A percentile compares a stretch with the other conserved stretches of the same genome.
These are phyloP conservation scores for Martiniozyma asiatica DNA, from an alignment of 1,139 yeast species.

Conservation along the genomic window DNA sequence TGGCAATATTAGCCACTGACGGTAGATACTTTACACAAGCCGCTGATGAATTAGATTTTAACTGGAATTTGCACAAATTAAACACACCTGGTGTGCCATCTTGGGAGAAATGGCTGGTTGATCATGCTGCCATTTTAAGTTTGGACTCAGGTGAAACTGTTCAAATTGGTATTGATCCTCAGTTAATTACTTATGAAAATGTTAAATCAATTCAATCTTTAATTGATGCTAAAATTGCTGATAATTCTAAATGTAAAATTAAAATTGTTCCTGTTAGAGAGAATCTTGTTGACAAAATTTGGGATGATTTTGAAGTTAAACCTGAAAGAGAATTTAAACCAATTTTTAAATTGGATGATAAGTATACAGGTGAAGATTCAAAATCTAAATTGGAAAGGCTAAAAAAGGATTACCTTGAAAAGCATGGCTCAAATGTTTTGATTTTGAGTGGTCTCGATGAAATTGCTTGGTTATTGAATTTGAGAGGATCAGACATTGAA, in stretches of 20 bases:
- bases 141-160: constrained; percentile 26
- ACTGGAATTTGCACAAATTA: constrained; percentile 73
- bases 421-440: constrained; percentile 27
- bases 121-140: constrained; percentile 48
- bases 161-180: constrained; percentile 54
- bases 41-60: constrained; percentile 69
- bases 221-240: constrained; percentile 20
- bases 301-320: constrained; percentile 42
- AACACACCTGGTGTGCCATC: constrained; percentile 63
- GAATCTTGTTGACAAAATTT: constrained; percentile 67
- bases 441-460: constrained; percentile 76
- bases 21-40: constrained; percentile 95
- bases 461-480: constrained; percentile 81
- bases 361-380: constrained; percentile 32
- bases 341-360: constrained; percentile 32
- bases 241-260: constrained; percentile 31
- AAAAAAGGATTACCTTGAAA: constrained; percentile 28
- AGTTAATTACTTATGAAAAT: constrained; percentile 44
- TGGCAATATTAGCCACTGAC: constrained; percentile 82
- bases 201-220: constrained; percentile 26
- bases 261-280: constrained; percentile 51
- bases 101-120: constrained; percentile 82
- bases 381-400: constrained; percentile 33
- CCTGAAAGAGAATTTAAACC: constrained; percentile 36
- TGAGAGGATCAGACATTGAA: constrained; percentile 38